A percentile compares a stretch with the other conserved stretches of the same genome.
phyloP scores from a whole-genome alignment of 306 rosid genomes.

The Hippophae tibetana region DNA sequence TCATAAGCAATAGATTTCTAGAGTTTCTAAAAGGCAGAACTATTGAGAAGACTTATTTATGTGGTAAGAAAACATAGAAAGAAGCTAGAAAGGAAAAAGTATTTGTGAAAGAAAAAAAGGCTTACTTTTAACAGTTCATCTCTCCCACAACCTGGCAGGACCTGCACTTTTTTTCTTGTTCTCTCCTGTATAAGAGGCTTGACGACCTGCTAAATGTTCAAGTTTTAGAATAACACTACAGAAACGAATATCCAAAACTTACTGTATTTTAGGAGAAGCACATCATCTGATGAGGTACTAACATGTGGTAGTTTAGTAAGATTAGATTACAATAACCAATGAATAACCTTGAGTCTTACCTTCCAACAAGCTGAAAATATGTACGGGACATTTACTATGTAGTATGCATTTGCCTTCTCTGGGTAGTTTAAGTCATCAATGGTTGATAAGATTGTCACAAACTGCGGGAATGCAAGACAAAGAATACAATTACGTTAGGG shows the following conservation, averaged over 20 bases:
- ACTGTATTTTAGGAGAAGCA: background rate
- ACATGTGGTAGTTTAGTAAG: too few species aligned
- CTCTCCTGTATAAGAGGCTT: slow-evolving; percentile 97
- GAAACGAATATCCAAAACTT: background rate
- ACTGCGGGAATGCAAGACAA: slow-evolving; percentile 41
- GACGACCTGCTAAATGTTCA: slow-evolving; percentile 53
- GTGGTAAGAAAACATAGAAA: too few species aligned
- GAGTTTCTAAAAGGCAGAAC: too few species aligned
- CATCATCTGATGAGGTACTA: too few species aligned
- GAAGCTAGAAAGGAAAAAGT: too few species aligned
- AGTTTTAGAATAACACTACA: slow-evolving; percentile 9
- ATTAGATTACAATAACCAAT: slow-evolving; percentile 5
- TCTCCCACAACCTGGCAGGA: slow-evolving; percentile 70
- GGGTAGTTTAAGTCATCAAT: slow-evolving; percentile 96
- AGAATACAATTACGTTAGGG: slow-evolving; percentile 4
- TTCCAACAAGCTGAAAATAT: slow-evolving; percentile 96
- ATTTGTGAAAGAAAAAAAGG: background rate
- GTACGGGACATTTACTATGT: slow-evolving; percentile 76
- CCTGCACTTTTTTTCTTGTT: slow-evolving; percentile 79
- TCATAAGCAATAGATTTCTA: too few species aligned
- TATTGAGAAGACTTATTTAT: too few species aligned
- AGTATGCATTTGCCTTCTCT: slow-evolving; percentile 82
- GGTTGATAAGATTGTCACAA: slow-evolving; percentile 67
- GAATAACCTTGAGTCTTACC: slow-evolving; percentile 35
- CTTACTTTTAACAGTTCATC: slow-evolving; percentile 84